Evolutionary conservation across 305 asterid species (phyloP), one percentile per base, ranked within the genome.

Genomic region (Petunia hybrid): DNA sequence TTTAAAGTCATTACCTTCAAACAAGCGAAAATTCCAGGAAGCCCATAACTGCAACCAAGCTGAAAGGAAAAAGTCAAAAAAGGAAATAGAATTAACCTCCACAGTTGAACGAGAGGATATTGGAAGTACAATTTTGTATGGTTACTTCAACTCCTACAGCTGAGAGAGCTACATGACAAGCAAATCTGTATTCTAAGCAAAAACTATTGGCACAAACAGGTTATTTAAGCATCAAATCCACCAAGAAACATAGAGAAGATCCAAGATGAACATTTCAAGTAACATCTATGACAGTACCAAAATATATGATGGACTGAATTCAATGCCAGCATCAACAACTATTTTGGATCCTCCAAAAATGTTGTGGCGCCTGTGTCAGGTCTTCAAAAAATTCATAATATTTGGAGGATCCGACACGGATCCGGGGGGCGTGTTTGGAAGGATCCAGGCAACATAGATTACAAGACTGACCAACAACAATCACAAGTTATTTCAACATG

Each of bases 1-100:
- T 35, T 36, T 53, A 74, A 74, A 36, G 64, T 2, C 31, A 61
- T 82, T 83, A 85, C 88, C 88, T 85, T 85, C 55, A 85, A 83
- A 68, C 86, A 83, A 81, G 88, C 85, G 22, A 83, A 83, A 55
- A 85, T 85, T 42, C 88, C 88, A 8, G 86, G 85, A 36, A 78
- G 84, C 81, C 88, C 88, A 66, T 77, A 74, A 64, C 81, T 69
- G 84, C 86, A 83, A 77, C 82, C 77, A 81, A 85, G 88, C 88
- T 85, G 84, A 43, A 83, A 56, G 65, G 51, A 70, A 74, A 13
- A 64, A 65, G 48, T 13, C 43, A 41, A 42, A 48, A 60, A 40
- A 43, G 7, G 38, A 74, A 53, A 53, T 64, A 74, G 63, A 53
- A 36, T 53, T 36, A 74, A 74, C 64, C 38, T 74, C 64, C 64